Conservation (phyloP, 2,329 filamentous ascomycete species). For the Harringtonia lauricola region DNA sequence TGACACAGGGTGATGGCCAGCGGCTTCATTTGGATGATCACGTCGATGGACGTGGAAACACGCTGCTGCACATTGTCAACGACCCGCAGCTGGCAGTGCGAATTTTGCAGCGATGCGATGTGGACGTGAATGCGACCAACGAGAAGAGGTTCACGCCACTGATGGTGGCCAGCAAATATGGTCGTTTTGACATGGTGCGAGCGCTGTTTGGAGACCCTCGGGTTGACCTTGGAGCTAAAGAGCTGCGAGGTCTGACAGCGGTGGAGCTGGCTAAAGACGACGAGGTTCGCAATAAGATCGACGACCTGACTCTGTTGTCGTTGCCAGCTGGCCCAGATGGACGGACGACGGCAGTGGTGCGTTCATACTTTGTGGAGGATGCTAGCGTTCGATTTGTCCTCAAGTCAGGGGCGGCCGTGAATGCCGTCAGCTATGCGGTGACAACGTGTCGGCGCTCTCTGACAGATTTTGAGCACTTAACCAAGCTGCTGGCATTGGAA, state of each 20-base stretch:
- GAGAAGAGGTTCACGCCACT: conserved; percentile 90
- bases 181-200: conserved; percentile 84
- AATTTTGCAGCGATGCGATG: conserved; percentile 75
- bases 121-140: conserved; percentile 92
- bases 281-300: conserved; percentile 90
- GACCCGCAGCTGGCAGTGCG: conserved; percentile 65
- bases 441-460: conserved; percentile 87
- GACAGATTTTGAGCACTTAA: conserved; percentile 82
- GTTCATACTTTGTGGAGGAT: conserved; percentile 96
- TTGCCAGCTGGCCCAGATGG: conserved; percentile 61
- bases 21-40: conserved; percentile 89
- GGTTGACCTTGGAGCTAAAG: conserved; percentile 75
- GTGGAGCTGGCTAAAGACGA: conserved; percentile 97
- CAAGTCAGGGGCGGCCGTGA: conserved; percentile 84
- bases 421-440: conserved; percentile 75
- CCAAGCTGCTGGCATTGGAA: conserved; percentile 72
- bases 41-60: conserved; percentile 86
- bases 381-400: conserved; percentile 85
- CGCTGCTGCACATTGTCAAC: conserved; percentile 88
- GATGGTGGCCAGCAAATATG: conserved; percentile 98
- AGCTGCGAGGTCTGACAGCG: conserved; percentile 79
- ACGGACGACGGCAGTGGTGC: conserved; percentile 82
- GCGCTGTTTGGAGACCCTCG: conserved; percentile 78
- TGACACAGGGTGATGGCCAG: conserved; percentile 63
- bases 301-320: conserved; percentile 81